Evolutionary conservation across 1,284 basidiomycete genomes (phyloP).

Genomic region (Schizophyllum amplum): DNA sequence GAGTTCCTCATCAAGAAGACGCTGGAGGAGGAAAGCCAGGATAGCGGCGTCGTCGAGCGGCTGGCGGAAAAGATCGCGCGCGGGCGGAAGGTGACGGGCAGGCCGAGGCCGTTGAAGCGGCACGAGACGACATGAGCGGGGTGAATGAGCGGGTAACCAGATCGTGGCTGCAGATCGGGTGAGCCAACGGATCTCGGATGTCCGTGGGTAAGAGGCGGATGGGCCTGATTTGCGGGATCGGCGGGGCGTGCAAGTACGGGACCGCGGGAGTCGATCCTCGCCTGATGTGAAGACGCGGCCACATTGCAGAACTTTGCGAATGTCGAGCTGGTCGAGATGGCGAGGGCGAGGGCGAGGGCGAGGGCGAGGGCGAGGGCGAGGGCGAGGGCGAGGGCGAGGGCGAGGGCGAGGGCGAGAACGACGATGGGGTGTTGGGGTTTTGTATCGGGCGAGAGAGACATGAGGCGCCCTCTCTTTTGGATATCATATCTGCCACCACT

Average conservation of each 20-base stretch:
- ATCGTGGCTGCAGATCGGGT: background rate
- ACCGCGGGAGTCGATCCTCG: too few relatives aligned
- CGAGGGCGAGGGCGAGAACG: too few relatives aligned
- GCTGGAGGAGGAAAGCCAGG: conserved; percentile 50
- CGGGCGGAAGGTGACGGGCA: conserved; percentile 33
- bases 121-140: conserved; percentile 36
- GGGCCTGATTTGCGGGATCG: too few relatives aligned
- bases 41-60: conserved; percentile 41
- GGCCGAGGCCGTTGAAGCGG: conserved; percentile 52
- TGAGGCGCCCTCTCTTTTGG: background rate
- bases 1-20: conserved; percentile 80
- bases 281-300: too few relatives aligned
- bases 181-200: background rate
- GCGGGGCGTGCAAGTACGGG: too few relatives aligned
- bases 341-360: too few relatives aligned
- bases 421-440: too few relatives aligned
- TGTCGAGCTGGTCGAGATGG: too few relatives aligned
- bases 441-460: background rate
- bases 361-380: too few relatives aligned
- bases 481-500: background rate
- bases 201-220: background rate
- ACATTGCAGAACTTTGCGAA: too few relatives aligned
- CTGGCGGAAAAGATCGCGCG: conserved; percentile 56
- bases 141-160: background rate
- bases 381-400: too few relatives aligned